phyloP scores from a whole-genome alignment of 768 basidiomycete genomes.

The Boletus pseudopeckii region DNA sequence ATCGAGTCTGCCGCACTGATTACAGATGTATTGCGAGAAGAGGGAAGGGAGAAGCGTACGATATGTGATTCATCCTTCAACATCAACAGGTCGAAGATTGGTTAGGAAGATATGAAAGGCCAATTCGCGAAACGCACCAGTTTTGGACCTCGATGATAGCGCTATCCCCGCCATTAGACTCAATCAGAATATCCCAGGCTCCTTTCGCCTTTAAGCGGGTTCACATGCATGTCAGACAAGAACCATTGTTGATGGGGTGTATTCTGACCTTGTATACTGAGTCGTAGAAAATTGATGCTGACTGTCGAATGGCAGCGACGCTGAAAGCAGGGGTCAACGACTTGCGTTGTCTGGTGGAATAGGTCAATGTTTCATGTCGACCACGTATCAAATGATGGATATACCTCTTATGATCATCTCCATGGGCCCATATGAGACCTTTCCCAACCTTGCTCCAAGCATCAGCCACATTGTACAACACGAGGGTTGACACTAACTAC shows the following conservation, averaged over 20 bases:
- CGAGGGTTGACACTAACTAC: neutral
- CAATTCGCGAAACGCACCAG: constrained; percentile 17
- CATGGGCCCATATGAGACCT: constrained; percentile 31
- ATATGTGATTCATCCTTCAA: neutral
- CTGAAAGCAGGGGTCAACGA: constrained; percentile 38
- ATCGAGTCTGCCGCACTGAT: neutral
- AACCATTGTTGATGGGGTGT: neutral
- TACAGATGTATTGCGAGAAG: neutral
- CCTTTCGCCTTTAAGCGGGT: neutral
- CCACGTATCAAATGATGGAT: neutral
- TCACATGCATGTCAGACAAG: neutral
- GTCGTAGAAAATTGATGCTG: constrained; percentile 39
- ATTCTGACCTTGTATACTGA: constrained; percentile 25
- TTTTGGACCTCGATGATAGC: constrained; percentile 36
- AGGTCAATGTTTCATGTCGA: neutral
- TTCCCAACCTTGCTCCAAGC: constrained; percentile 17
- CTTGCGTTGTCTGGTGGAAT: constrained; percentile 31
- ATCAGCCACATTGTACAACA: neutral
- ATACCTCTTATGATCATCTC: constrained; percentile 47
- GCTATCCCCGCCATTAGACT: constrained; percentile 9
- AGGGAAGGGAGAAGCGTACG: neutral
- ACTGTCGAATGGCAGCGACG: constrained; percentile 34
- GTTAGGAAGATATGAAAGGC: neutral
- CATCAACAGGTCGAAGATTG: neutral
- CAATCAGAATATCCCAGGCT: constrained; percentile 27